phyloP scores from a whole-genome alignment of 495 filamentous ascomycete genomes.

The Chaetomidium leptoderma region DNA sequence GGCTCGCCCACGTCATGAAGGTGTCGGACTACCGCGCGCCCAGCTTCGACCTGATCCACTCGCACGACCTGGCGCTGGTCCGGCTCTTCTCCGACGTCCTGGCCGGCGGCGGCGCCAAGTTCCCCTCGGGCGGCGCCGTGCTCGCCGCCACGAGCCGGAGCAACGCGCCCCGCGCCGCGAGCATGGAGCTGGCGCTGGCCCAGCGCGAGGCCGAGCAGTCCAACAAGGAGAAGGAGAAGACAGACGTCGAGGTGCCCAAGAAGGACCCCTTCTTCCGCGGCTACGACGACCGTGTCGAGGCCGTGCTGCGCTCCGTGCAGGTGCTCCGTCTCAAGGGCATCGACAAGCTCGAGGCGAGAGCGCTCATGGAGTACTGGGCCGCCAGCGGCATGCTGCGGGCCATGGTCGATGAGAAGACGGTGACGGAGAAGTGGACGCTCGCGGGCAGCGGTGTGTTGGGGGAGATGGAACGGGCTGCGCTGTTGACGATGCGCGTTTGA shows the following conservation, averaged over 20 bases:
- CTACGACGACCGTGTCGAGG: constrained; percentile 63
- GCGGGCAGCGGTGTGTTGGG: constrained; percentile 77
- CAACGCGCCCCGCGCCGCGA: constrained; percentile 58
- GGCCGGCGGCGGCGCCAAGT: constrained; percentile 47
- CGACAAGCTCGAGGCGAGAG: constrained; percentile 68
- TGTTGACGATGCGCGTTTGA: constrained; percentile 44
- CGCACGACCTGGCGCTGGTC: constrained; percentile 76
- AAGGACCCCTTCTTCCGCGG: constrained; percentile 58
- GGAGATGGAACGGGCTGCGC: constrained; percentile 67
- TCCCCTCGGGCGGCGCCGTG: constrained; percentile 76
- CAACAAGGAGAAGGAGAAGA: constrained; percentile 5
- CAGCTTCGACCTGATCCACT: constrained; percentile 69
- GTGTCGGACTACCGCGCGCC: constrained; percentile 64
- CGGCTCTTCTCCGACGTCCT: constrained; percentile 70
- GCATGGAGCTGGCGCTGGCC: constrained; percentile 61
- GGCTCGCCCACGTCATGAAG: constrained; percentile 73
- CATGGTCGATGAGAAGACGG: constrained; percentile 63
- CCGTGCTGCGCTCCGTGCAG: constrained; percentile 51
- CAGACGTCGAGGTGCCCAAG: constrained; percentile 43
- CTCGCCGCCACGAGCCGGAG: constrained; percentile 66
- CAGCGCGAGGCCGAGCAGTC: constrained; percentile 44
- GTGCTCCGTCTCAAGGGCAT: constrained; percentile 57
- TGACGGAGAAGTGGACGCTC: constrained; percentile 81
- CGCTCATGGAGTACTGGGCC: constrained; percentile 90
- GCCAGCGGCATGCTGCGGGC: constrained; percentile 73